phyloP scores from a whole-genome alignment of 768 basidiomycete genomes.

The Lactifluus volemus region DNA sequence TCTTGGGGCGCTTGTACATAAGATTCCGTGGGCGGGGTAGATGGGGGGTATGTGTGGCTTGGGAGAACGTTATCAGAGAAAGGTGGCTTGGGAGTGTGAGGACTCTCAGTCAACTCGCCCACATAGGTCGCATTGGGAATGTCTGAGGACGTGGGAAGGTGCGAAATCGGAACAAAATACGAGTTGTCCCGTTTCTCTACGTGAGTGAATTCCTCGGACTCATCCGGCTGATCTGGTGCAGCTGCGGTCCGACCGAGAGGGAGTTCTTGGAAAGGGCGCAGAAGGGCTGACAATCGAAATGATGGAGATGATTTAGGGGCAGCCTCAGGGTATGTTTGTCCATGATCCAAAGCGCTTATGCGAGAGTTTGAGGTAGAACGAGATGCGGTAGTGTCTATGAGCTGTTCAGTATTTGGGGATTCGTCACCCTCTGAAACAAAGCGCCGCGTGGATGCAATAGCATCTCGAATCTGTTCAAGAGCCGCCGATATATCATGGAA shows the following conservation, averaged over 20 bases:
- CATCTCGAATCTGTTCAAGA: conserved; percentile 72
- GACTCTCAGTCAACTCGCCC: neutral
- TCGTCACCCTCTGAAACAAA: conserved; percentile 21
- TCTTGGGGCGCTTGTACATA: conserved; percentile 4
- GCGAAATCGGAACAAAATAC: conserved; percentile 37
- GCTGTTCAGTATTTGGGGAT: conserved; percentile 25
- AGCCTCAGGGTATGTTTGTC: conserved; percentile 28
- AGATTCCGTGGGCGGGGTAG: conserved; percentile 4
- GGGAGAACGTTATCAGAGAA: neutral
- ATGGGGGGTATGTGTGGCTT: conserved; percentile 19
- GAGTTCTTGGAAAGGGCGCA: conserved; percentile 61
- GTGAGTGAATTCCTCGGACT: conserved; percentile 62
- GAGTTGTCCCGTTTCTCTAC: conserved; percentile 45
- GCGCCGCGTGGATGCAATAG: conserved; percentile 49
- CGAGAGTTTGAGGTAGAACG: conserved; percentile 11
- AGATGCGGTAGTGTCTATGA: conserved; percentile 54
- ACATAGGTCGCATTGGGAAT: neutral
- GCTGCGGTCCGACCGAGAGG: conserved; percentile 30
- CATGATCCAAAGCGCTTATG: neutral
- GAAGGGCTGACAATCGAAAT: conserved; percentile 56
- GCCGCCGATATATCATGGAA: conserved; percentile 75
- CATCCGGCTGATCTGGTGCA: conserved; percentile 29
- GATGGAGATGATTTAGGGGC: conserved; percentile 29
- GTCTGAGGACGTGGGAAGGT: neutral
- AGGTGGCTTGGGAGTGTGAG: conserved; percentile 3